Evolutionary conservation across 805 yeast genomes (phyloP), one percentile per base, ranked within the genome.

Genomic region (Sugiyamaella floridensis): DNA sequence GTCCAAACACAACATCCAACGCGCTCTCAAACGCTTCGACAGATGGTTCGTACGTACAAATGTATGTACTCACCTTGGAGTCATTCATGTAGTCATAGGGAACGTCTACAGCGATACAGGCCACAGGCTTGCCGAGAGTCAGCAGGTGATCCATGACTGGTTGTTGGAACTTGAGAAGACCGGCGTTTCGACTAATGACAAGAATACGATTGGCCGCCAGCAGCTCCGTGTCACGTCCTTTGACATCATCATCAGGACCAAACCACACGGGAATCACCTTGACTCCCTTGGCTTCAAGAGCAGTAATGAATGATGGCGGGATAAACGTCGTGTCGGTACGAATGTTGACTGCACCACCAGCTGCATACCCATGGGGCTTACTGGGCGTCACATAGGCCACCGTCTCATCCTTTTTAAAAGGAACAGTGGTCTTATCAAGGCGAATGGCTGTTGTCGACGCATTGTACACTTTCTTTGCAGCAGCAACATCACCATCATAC

Each of bases 1-100:
- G 75, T 2, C 83, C 84, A 75, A 79, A 74, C 48, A 80, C 59
- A 1, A 77, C 76, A 2, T 71, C 70, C 3, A 73, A 76, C 40
- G 78, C 59, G 54, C 75, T 71, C 19, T 71, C 67, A 45, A 80
- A 64, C 1, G 76, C 81, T 57, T 71, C 73, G 16, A 70, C 64
- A 1, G 83, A 78, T 60, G 78, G 80, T 63, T 80, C 85, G 59
- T 76, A 80, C 51, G 81, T 77, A 57, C 83, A 79, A 47, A 80
- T 65, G 59, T 79, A 79, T 1, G 79, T 73, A 45, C 79, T 71
- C 22, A 79, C 74, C 12, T 40, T 14, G 43, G 73, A 71, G 49
- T 74, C 73, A 11, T 45, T 28, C 47, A 56, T 20, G 58, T 79
- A 79, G 61, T 80, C 85, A 59, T 77, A 79, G 1, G 85, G 85